phyloP scores from a whole-genome alignment of 768 basidiomycete species.

The Suillus subalutaceus region DNA sequence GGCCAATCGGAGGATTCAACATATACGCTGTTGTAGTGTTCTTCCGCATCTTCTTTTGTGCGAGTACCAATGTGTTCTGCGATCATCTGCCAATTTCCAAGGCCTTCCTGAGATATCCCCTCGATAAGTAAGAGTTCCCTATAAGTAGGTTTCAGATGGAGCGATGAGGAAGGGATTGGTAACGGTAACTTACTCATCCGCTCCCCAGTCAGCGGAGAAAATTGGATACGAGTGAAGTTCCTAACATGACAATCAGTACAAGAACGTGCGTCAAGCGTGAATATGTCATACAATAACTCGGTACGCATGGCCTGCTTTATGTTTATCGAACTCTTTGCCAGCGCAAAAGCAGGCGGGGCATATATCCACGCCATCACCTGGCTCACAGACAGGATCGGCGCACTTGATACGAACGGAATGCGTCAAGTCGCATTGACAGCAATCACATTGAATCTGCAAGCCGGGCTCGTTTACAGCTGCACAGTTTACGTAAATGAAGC shows the following conservation, averaged over 20 bases:
- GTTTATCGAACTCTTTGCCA: conserved; percentile 86
- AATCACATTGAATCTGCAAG: conserved; percentile 81
- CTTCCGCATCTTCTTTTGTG: conserved; percentile 90
- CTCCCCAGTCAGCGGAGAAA: conserved; percentile 94
- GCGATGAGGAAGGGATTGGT: conserved; percentile 3
- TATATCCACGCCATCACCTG: conserved; percentile 84
- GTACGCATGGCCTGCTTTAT: conserved; percentile 87
- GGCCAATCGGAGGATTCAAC: conserved; percentile 81
- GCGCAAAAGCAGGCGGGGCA: conserved; percentile 92
- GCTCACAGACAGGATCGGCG: conserved; percentile 77
- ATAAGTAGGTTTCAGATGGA: conserved; percentile 8
- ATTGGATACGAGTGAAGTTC: conserved; percentile 97
- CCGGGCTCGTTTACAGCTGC: conserved; percentile 81
- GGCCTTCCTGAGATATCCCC: conserved; percentile 82
- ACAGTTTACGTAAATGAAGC: conserved; percentile 32
- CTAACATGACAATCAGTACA: conserved; percentile 41
- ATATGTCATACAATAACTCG: conserved; percentile 74
- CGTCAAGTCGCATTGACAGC: conserved; percentile 86
- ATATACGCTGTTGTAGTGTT: conserved; percentile 85
- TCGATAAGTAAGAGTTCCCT: conserved; percentile 91
- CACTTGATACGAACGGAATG: conserved; percentile 98
- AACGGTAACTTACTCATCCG: conserved; percentile 81
- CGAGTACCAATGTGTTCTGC: conserved; percentile 94
- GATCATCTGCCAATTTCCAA: conserved; percentile 97
- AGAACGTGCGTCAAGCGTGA: conserved; percentile 12